Evolutionary conservation across 257 asterid genomes (phyloP), one percentile per base, ranked within the genome.

Genomic region (Scutellaria galericulata): DNA sequence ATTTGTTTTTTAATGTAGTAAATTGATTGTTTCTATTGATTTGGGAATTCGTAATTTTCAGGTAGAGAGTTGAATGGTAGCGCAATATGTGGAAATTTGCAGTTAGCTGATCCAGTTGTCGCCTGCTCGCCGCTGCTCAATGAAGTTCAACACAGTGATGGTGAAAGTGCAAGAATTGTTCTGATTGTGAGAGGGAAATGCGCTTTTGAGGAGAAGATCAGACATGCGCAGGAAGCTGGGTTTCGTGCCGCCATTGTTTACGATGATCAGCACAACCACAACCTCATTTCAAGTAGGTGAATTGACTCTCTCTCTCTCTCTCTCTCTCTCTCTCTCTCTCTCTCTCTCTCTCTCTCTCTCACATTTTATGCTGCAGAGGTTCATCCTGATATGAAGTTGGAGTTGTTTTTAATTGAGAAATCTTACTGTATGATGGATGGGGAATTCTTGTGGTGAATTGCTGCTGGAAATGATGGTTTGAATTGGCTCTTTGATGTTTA

Each of bases 161-260:
- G 14, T 4, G 46, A 24, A 41, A 72, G 51, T 41, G 60, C 60
- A 14, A 50, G 10, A 10, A 71, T 77, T 57, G 78, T 54, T 72
- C 81, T 77, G 71, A 72, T 77, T 57, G 71, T 71, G 65, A 71
- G 81, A 64, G 81, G 81, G 46, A 66, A 72, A 13, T 77, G 81
- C 78, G 70, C 74, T 9, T 77, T 77, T 35, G 81, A 77, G 44
- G 81, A 77, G 74, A 77, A 77, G 78, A 31, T 77, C 66, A 77
- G 78, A 61, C 66, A 77, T 50, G 81, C 81, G 24, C 81, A 77
- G 78, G 61, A 77, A 39, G 74, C 81, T 5, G 81, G 81, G 40
- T 77, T 77, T 59, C 78, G 12, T 24, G 78, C 81, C 12, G 81
- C 81, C 11, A 66, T 77, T 51, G 74, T 77, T 0, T 77, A 77